Evolutionary conservation across 2,329 filamentous ascomycete species (phyloP).

Genomic region (Aspergillus costaricaensis): DNA sequence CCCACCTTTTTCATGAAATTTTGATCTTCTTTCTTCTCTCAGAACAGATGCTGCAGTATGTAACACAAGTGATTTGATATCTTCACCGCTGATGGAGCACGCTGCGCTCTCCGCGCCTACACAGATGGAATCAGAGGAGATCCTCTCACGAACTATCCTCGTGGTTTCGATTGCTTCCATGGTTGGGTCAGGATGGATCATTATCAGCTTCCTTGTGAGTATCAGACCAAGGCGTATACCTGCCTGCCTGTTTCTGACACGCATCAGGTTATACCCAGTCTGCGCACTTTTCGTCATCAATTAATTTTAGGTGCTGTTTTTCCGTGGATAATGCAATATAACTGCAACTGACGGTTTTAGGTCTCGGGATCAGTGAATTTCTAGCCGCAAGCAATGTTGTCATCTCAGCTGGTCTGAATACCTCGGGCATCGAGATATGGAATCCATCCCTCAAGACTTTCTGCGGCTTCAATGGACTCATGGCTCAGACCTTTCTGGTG

Average conservation of each 20-base stretch:
- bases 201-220: constrained; percentile 8
- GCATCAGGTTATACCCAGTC: constrained; percentile 6
- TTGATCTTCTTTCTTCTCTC: neutral
- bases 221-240: neutral
- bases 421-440: constrained; percentile 6
- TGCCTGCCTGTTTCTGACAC: neutral
- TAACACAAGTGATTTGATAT: neutral
- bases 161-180: constrained; percentile 3
- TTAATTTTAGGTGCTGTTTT: constrained; percentile 5
- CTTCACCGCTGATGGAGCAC: neutral
- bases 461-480: constrained; percentile 9
- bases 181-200: constrained; percentile 8
- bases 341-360: neutral
- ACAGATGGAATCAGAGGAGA: neutral
- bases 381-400: constrained; percentile 8
- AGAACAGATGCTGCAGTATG: neutral
- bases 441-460: neutral
- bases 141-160: neutral
- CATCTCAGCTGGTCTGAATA: constrained; percentile 5
- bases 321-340: neutral
- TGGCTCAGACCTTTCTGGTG: constrained; percentile 10
- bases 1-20: neutral
- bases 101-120: neutral
- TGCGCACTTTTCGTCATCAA: constrained; percentile 12
- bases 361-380: constrained; percentile 9